Conservation (phyloP, 805 yeast genomes). For the Teunomyces panamensis region DNA sequence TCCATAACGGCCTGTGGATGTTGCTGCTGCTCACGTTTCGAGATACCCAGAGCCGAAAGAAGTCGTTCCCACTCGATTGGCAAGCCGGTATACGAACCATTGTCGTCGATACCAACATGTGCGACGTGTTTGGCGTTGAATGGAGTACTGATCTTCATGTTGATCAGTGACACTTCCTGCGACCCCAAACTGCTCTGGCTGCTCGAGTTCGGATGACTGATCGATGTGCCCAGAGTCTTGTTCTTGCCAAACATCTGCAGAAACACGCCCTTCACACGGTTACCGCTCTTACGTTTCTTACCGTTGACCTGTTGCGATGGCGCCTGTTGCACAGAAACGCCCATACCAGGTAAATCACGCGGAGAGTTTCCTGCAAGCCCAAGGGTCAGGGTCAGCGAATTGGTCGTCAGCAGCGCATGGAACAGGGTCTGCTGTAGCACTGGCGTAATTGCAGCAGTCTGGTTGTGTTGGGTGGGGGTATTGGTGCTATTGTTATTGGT, state of each 20-base stretch:
- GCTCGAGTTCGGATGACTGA: slow-evolving; percentile 1
- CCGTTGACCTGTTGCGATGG: slow-evolving; percentile 9
- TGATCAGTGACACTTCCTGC: slow-evolving; percentile 21
- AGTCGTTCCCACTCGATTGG: slow-evolving; percentile 92
- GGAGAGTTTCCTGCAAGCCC: slow-evolving; percentile 16
- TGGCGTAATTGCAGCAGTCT: slow-evolving; percentile 31
- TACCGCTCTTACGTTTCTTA: slow-evolving; percentile 41
- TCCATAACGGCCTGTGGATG: slow-evolving; percentile 95
- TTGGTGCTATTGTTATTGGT: too few species aligned
- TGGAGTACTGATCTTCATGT: slow-evolving; percentile 80
- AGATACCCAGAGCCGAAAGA: slow-evolving; percentile 80
- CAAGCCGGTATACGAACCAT: slow-evolving; percentile 87
- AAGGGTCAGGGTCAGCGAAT: slow-evolving; percentile 13
- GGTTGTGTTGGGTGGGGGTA: slow-evolving; percentile 14
- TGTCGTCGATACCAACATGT: slow-evolving; percentile 87
- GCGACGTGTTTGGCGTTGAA: slow-evolving; percentile 87
- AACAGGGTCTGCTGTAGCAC: slow-evolving; percentile 17
- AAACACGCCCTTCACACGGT: slow-evolving; percentile 57
- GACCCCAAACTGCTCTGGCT: slow-evolving; percentile 10
- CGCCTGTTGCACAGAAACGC: slow-evolving; percentile 5
- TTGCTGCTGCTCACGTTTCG: slow-evolving; percentile 81
- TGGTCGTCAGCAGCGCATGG: slow-evolving; percentile 10
- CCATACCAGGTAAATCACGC: slow-evolving; percentile 22
- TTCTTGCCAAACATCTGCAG: slow-evolving; percentile 48
- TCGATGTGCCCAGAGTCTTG: slow-evolving; percentile 12